Evolutionary conservation across 179 eudicot genomes (phyloP).

Genomic region (Vitellaria paradoxa): DNA sequence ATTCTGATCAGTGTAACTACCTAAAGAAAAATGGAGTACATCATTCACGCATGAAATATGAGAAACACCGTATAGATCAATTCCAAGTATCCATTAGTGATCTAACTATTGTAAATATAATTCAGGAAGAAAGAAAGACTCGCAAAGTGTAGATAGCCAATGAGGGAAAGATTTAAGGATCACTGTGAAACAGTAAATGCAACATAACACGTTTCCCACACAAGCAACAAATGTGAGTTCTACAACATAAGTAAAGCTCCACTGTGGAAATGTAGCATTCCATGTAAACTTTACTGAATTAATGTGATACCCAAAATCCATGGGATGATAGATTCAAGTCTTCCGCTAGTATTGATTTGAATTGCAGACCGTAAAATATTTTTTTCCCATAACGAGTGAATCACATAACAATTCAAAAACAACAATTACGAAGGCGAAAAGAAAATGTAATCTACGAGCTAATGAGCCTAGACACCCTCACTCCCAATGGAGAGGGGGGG

Average conservation of each 20-base stretch:
- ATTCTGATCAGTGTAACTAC: neutral
- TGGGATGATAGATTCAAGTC: neutral
- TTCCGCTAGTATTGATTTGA: neutral
- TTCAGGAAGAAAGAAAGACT: neutral
- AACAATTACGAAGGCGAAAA: too few relatives aligned
- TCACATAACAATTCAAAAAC: too few relatives aligned
- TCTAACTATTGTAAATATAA: neutral
- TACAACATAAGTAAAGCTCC: neutral
- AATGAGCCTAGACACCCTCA: too few relatives aligned
- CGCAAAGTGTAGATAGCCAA: neutral
- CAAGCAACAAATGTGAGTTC: neutral
- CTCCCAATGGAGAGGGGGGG: too few relatives aligned
- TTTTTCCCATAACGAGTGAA: too few relatives aligned
- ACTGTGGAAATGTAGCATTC: neutral
- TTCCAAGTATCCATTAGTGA: neutral
- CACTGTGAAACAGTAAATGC: neutral
- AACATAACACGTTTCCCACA: neutral
- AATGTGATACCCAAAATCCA: neutral
- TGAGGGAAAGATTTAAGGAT: neutral
- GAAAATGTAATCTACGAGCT: too few relatives aligned
- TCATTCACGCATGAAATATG: neutral
- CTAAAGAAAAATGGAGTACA: neutral
- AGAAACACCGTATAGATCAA: neutral
- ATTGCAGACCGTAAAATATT: neutral
- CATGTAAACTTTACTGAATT: neutral